Base-by-base conservation (phyloP, 1,139 yeast genomes). In the Entelexis sorbosivorans region DNA sequence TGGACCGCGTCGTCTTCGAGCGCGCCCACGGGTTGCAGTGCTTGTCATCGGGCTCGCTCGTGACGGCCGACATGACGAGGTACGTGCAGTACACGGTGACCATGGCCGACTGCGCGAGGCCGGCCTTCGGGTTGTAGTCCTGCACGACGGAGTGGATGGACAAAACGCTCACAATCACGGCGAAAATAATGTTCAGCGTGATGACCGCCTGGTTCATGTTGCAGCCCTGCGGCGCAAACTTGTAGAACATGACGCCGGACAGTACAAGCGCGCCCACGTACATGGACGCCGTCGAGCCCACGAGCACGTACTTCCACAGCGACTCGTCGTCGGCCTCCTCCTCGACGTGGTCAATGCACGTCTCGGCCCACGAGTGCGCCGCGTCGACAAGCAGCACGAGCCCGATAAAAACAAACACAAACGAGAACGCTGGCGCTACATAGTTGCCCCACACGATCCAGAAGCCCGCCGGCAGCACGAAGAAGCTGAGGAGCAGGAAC, bases 291-390 rank as follows among this genome's bases (percentile, higher is more conserved):
- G 98, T 91, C 0, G 97, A 96, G 1, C 95, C 87, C 34, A 91
- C 77, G 45, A 93, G 72, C 22, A 89, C 69, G 44, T 78, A 73
- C 61, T 86, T 79, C 98, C 98, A 91, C 59, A 85, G 61, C 28
- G 44, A 22, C 22, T 56, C 55, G 50, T 79, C 77, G 48, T 89
- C 82, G 57, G 89, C 95, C 59, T 84, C 93, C 31, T 52, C 59
- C 65, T 91, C 97, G 47, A 91, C 87, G 62, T 87, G 86, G 59
- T 83, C 91, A 52, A 91, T 75, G 65, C 98, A 93, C 11, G 84
- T 86, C 63, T 93, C 99, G 0, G 98, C 97, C 96, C 97, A 93
- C 55, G 93, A 93, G 67, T 93, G 98, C 13, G 98, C 97, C 73
- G 88, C 91, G 67, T 93, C 98, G 31, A 93, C 97, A 50, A 93